A percentile compares a stretch with the other conserved stretches of the same genome.
phyloP scores from a whole-genome alignment of 2,329 filamentous ascomycete species.

The Ambrosiella cleistominuta region DNA sequence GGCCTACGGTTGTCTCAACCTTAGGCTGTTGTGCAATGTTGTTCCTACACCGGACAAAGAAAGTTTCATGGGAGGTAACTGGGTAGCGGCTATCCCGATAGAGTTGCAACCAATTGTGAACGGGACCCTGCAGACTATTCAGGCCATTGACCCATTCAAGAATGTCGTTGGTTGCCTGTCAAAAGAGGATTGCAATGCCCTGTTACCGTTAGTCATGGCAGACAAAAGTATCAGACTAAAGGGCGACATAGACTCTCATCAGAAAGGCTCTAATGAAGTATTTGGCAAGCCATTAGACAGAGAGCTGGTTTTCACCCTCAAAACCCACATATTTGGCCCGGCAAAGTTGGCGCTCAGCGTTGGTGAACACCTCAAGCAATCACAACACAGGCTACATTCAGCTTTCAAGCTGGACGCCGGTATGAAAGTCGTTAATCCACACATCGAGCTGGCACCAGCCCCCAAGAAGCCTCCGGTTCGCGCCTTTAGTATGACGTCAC shows the following conservation, averaged over 20 bases:
- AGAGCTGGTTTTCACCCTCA: slow-evolving; percentile 25
- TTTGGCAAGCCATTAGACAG: slow-evolving; percentile 45
- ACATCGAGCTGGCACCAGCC: slow-evolving; percentile 25
- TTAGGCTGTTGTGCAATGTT: too few species aligned
- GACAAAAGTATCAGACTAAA: too few species aligned
- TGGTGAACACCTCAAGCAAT: slow-evolving; percentile 27
- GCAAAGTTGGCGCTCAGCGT: slow-evolving; percentile 46
- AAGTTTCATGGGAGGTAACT: too few species aligned
- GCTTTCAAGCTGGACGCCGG: slow-evolving; percentile 49
- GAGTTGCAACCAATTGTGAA: too few species aligned
- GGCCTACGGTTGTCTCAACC: slow-evolving; percentile 55
- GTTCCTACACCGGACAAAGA: too few species aligned
- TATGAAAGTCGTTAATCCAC: slow-evolving; percentile 60
- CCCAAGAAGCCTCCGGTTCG: slow-evolving; percentile 22
- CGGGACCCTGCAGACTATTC: too few species aligned
- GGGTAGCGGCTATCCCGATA: too few species aligned
- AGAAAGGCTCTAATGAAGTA: slow-evolving; percentile 43
- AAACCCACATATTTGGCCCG: slow-evolving; percentile 30
- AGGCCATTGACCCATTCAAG: too few species aligned
- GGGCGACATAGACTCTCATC: slow-evolving; percentile 41
- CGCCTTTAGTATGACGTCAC: slow-evolving; percentile 17
- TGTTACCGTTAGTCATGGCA: too few species aligned
- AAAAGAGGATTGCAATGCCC: too few species aligned
- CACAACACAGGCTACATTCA: slow-evolving; percentile 40
- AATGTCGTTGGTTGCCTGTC: too few species aligned